Base-by-base conservation (phyloP, 768 basidiomycete genomes). In the Floccularia luteovirens region DNA sequence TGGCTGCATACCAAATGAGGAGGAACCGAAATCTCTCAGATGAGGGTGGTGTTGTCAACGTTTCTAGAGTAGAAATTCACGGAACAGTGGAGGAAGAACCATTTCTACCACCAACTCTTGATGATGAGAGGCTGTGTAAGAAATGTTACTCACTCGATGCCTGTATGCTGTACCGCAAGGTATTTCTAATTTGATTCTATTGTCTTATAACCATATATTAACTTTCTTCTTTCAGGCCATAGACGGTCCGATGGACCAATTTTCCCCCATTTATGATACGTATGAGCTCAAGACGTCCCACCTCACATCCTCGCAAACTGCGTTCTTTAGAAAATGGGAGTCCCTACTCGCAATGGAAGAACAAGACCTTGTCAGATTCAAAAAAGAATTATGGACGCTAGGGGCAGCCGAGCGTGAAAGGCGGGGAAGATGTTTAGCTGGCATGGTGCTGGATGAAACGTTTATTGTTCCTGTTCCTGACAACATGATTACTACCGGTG, bases 161-260 rank as follows among this genome's bases (percentile, higher is more conserved):
- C 1, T 98, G 96, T 59, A 91, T 97, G 84, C 69, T 99, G 8
- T 98, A 92, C 62, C 83, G 94, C 31, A 87, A 84, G 71, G 89
- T 82, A 44, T 28, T 28, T 28, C 10, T 28, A 8, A 14, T 14
- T 28, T 8, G 14, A 8, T 28, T 22, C 62, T 33, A 31, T 7
- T 17, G 7, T 13, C 17, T 24, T 41, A 4, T 6, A 27, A 19
- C 14, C n/a, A 11, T 35, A 38, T 19, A 4, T 24, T 0, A 12
- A 48, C 10, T 31, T 38, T 32, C 20, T 10, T n/a, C 31, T 42
- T 39, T 14, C 41, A 88, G 83, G 75, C 84, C 4, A 76, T 87
- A 4, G 90, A 91, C 47, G 64, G 72, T 30, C 74, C 82, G 4
- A 57, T 63, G 11, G 77, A 80, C 30, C 59, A 54, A 12, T 38